Conservation (phyloP, 2,329 filamentous ascomycete species). For the Camillea tinctor region DNA sequence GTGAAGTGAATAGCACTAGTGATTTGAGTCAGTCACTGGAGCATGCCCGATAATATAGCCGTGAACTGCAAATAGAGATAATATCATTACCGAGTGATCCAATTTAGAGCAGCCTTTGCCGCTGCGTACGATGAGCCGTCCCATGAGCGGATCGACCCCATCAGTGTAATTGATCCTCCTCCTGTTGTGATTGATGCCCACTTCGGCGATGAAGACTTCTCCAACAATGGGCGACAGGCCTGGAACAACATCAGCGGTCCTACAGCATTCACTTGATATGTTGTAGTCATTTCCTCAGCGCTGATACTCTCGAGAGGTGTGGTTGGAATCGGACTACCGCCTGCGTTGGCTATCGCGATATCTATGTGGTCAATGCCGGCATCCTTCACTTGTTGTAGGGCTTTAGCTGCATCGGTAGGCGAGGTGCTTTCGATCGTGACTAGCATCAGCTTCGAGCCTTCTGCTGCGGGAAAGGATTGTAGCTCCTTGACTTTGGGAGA, state of each 20-base stretch:
- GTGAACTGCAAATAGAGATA: too few species aligned
- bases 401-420: slow-evolving; percentile 26
- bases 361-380: slow-evolving; percentile 34
- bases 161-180: slow-evolving; percentile 23
- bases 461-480: slow-evolving; percentile 21
- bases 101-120: slow-evolving; percentile 34
- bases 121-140: slow-evolving; percentile 28
- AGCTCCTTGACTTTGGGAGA: slow-evolving; percentile 26
- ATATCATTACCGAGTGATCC: slow-evolving; percentile 23
- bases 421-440: slow-evolving; percentile 32
- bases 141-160: slow-evolving; percentile 15
- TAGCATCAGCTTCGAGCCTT: slow-evolving; percentile 29
- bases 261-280: slow-evolving; percentile 30
- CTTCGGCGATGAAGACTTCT: slow-evolving; percentile 31
- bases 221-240: slow-evolving; percentile 31
- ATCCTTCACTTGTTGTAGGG: slow-evolving; percentile 24
- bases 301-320: slow-evolving; percentile 32
- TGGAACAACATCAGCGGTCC: slow-evolving; percentile 33
- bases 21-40: neutral
- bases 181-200: slow-evolving; percentile 33
- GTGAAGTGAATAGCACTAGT: slow-evolving; percentile 14
- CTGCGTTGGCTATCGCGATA: slow-evolving; percentile 39
- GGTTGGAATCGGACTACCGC: slow-evolving; percentile 22
- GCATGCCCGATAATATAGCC: too few species aligned
- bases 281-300: slow-evolving; percentile 23